Percentiles rank a stretch among this genome's conserved stretches.
phyloP scores from a whole-genome alignment of 768 basidiomycete species.

The Lactarius deliciosus region DNA sequence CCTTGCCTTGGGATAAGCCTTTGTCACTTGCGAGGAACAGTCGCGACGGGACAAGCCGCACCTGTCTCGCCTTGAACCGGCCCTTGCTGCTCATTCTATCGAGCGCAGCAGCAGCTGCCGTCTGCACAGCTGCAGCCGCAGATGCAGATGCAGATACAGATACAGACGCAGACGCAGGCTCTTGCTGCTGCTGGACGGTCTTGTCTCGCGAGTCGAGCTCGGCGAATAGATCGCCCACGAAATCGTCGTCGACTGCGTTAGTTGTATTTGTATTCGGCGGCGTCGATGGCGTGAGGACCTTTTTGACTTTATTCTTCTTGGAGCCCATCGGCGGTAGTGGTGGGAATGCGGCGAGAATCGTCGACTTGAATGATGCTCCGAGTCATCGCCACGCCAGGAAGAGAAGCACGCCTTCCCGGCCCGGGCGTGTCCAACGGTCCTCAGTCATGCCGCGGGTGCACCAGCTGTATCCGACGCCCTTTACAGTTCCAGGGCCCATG shows the following conservation, averaged over 20 bases:
- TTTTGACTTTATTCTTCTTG: constrained; percentile 60
- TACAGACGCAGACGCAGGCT: constrained; percentile 46
- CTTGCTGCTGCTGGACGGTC: constrained; percentile 42
- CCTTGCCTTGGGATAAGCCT: constrained; percentile 51
- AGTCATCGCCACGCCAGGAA: background rate
- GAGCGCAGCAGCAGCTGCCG: background rate
- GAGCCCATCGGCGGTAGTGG: constrained; percentile 43
- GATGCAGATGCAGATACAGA: constrained; percentile 39
- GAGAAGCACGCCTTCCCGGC: background rate
- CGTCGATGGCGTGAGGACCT: constrained; percentile 38
- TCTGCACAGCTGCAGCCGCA: constrained; percentile 42
- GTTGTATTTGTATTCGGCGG: constrained; percentile 30
- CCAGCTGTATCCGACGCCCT: no score
- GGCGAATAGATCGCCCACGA: constrained; percentile 74
- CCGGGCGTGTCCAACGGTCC: constrained; percentile 47
- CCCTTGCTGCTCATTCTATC: constrained; percentile 57
- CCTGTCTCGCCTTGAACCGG: constrained; percentile 73
- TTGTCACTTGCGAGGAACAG: constrained; percentile 12
- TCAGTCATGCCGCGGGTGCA: no score
- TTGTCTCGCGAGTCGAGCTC: constrained; percentile 69
- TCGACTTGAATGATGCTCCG: background rate
- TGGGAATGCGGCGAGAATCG: background rate
- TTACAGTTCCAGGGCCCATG: background rate
- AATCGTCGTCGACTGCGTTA: constrained; percentile 48
- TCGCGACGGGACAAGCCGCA: constrained; percentile 33